Conservation (phyloP, 176 grass and related monocot species). For the Areca catechu region DNA sequence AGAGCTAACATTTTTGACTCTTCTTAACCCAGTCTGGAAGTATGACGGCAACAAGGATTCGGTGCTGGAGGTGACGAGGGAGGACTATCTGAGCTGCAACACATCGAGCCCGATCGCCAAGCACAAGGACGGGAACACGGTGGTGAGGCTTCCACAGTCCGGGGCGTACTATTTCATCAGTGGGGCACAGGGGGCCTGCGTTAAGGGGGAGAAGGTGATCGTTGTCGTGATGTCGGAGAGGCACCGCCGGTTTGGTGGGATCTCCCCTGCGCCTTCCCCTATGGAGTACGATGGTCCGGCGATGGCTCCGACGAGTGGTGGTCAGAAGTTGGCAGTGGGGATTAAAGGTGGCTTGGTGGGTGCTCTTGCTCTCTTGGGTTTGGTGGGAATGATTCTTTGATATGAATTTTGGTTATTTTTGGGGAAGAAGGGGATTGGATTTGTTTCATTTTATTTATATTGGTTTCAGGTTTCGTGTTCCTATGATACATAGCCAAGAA, state of each 20-base stretch:
- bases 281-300: conserved; percentile 13
- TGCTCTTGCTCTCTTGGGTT: background rate
- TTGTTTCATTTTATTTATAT: too few species aligned
- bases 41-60: conserved; percentile 32
- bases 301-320: conserved; percentile 8
- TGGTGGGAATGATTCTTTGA: too few species aligned
- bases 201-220: conserved; percentile 20
- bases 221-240: conserved; percentile 31
- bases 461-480: too few species aligned
- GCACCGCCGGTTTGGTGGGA: background rate
- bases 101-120: conserved; percentile 16
- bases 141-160: conserved; percentile 8
- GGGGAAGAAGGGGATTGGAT: too few species aligned
- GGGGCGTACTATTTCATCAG: conserved; percentile 33
- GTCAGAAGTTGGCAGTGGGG: background rate
- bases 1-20: background rate
- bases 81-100: conserved; percentile 38
- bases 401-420: too few species aligned
- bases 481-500: too few species aligned
- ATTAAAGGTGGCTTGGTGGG: background rate
- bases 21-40: conserved; percentile 29
- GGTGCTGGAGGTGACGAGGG: conserved; percentile 35
- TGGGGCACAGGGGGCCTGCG: conserved; percentile 13
- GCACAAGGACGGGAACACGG: conserved; percentile 18
- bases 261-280: background rate